phyloP scores from a whole-genome alignment of 2,329 filamentous ascomycete genomes.

The Neonectria neomacrospora region DNA sequence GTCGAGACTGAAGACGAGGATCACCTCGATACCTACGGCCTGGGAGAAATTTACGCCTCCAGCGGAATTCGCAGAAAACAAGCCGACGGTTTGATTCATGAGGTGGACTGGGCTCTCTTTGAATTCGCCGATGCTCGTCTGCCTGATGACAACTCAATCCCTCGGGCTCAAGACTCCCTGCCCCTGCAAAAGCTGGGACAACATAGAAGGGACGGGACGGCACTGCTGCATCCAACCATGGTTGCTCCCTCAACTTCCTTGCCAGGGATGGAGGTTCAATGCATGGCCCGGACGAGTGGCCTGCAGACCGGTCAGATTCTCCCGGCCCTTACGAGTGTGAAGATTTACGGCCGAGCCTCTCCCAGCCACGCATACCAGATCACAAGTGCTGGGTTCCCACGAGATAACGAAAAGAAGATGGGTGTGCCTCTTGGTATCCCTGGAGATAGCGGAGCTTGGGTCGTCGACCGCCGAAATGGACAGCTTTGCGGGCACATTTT shows the following conservation, averaged over 20 bases:
- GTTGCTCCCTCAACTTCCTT: conserved; percentile 71
- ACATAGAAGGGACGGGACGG: conserved; percentile 43
- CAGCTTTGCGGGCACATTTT: conserved; percentile 90
- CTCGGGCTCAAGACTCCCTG: conserved; percentile 43
- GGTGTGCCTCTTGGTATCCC: conserved; percentile 71
- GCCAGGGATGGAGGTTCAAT: conserved; percentile 83
- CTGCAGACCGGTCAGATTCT: conserved; percentile 82
- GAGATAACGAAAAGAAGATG: conserved; percentile 33
- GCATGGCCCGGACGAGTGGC: conserved; percentile 87
- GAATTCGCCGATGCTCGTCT: conserved; percentile 78
- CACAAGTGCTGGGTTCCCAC: conserved; percentile 51
- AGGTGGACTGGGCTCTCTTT: conserved; percentile 96
- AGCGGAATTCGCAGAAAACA: conserved; percentile 86
- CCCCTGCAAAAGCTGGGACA: conserved; percentile 23
- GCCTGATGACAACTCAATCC: conserved; percentile 78
- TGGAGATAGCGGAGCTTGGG: conserved; percentile 93
- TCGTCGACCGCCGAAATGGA: conserved; percentile 82
- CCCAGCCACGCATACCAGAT: conserved; percentile 79
- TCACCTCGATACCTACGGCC: conserved; percentile 80
- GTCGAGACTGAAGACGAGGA: conserved; percentile 79
- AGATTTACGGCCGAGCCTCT: conserved; percentile 84
- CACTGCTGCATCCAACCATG: conserved; percentile 62
- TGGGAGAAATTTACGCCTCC: conserved; percentile 89
- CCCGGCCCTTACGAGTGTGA: conserved; percentile 82
- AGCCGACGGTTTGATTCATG: conserved; percentile 79